Conservation (phyloP, 345 rosid species). For the Syzygium grande region DNA sequence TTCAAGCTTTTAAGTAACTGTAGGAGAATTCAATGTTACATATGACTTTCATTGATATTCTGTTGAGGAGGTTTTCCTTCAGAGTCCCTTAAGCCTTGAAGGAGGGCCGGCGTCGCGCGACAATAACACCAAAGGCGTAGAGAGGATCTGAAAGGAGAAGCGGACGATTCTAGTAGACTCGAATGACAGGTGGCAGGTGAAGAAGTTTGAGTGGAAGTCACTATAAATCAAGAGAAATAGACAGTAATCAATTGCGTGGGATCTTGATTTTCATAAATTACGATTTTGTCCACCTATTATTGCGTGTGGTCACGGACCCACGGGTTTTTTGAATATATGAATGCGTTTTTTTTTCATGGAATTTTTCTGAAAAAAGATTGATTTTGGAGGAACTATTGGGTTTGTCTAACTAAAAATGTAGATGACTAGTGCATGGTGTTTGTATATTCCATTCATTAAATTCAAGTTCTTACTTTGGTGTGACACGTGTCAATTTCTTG, state of each 20-base stretch:
- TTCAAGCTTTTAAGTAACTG: not conserved
- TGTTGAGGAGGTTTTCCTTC: not conserved
- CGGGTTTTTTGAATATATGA: not conserved
- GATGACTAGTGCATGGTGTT: not conserved
- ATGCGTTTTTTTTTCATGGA: not conserved
- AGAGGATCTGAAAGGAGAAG: not conserved
- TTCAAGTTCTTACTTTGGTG: rapidly evolving
- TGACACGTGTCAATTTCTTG: not conserved
- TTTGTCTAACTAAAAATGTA: not conserved
- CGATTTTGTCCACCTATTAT: too few species aligned
- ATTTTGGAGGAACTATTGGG: not conserved
- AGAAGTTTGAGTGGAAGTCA: not conserved
- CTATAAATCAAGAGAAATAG: not conserved
- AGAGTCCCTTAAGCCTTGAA: not conserved
- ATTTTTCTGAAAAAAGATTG: too few species aligned
- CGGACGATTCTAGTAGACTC: rapidly evolving
- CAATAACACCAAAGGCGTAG: rapidly evolving
- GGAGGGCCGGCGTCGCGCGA: too few species aligned
- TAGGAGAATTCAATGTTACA: not conserved
- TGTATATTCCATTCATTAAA: not conserved
- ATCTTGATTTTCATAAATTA: not conserved
- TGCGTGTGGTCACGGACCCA: too few species aligned
- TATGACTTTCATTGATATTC: not conserved
- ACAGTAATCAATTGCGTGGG: not conserved
- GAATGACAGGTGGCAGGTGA: not conserved